Conservation (phyloP, 2,329 filamentous ascomycete species). For the Orbilia brochopaga region DNA sequence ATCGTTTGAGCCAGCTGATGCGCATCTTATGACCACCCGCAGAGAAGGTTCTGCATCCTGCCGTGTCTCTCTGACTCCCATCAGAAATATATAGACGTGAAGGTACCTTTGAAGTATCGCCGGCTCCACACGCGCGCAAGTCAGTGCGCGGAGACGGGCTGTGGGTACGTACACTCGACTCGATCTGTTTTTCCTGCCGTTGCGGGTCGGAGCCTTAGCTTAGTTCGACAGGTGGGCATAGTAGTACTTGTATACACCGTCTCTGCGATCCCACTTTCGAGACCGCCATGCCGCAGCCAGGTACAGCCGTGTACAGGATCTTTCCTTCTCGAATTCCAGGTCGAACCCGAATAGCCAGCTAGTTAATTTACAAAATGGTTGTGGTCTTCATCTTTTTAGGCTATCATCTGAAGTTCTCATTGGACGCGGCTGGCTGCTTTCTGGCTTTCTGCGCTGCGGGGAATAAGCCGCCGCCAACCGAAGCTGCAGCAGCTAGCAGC, state of each 20-base stretch:
- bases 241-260: no score
- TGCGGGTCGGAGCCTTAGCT: constrained; percentile 1
- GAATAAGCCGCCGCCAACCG: constrained; percentile 7
- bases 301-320: no score
- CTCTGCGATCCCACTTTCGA: background rate
- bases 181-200: background rate
- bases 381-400: background rate
- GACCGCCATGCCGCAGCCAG: no score
- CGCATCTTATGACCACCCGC: constrained; percentile 31
- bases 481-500: background rate
- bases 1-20: constrained; percentile 19
- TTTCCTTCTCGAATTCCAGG: no score
- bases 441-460: background rate
- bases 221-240: no score
- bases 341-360: background rate
- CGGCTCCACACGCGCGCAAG: background rate
- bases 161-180: background rate
- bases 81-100: no score
- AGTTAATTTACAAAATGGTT: background rate
- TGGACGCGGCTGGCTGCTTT: background rate
- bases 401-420: constrained; percentile 1
- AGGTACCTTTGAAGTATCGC: background rate
- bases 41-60: background rate
- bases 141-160: background rate
- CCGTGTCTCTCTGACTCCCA: no score